Percentiles rank a stretch among this genome's conserved stretches.
These are phyloP conservation scores for Phytophthora cajani DNA, from an alignment of 352 stramenopile species.

Conservation along the genomic window DNA sequence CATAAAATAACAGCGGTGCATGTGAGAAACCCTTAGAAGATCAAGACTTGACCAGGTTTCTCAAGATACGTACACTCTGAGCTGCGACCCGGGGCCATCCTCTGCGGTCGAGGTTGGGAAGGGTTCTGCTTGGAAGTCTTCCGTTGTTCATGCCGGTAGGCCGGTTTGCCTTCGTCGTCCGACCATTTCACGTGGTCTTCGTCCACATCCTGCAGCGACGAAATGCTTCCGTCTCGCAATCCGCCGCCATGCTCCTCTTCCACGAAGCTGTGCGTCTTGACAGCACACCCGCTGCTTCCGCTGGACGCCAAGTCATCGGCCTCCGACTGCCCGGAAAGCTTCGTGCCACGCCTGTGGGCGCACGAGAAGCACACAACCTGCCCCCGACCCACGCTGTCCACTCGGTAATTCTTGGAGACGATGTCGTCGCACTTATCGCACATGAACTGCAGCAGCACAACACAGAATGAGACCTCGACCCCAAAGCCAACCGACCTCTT, in stretches of 20 bases:
- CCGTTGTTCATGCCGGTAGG: slow-evolving; percentile 5
- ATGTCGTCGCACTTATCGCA: slow-evolving; percentile 75
- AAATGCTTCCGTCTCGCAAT: slow-evolving; percentile 28
- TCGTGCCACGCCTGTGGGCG: slow-evolving; percentile 51
- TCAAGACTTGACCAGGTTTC: background rate
- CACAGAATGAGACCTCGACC: slow-evolving; percentile 4
- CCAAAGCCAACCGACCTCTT: background rate
- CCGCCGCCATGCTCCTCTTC: slow-evolving; percentile 11
- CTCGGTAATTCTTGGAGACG: slow-evolving; percentile 62
- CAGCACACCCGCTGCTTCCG: slow-evolving; percentile 6
- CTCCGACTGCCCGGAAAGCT: slow-evolving; percentile 17
- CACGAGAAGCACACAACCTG: slow-evolving; percentile 68
- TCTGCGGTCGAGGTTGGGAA: slow-evolving; percentile 4
- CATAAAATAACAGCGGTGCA: background rate
- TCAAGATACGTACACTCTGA: slow-evolving; percentile 34
- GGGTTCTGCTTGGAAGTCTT: background rate
- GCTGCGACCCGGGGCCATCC: slow-evolving; percentile 2
- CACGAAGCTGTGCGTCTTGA: slow-evolving; percentile 20
- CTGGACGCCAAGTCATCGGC: slow-evolving; percentile 8
- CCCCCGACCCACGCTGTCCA: slow-evolving; percentile 43
- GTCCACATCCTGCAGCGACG: slow-evolving; percentile 13
- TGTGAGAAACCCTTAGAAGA: background rate
- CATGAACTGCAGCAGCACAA: slow-evolving; percentile 53
- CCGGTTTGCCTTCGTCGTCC: slow-evolving; percentile 29
- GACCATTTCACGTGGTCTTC: slow-evolving; percentile 27